A percentile compares a stretch with the other conserved stretches of the same genome.
Evolutionary conservation across 768 basidiomycete species (phyloP).

Genomic region (Boletus vermiculosoides): DNA sequence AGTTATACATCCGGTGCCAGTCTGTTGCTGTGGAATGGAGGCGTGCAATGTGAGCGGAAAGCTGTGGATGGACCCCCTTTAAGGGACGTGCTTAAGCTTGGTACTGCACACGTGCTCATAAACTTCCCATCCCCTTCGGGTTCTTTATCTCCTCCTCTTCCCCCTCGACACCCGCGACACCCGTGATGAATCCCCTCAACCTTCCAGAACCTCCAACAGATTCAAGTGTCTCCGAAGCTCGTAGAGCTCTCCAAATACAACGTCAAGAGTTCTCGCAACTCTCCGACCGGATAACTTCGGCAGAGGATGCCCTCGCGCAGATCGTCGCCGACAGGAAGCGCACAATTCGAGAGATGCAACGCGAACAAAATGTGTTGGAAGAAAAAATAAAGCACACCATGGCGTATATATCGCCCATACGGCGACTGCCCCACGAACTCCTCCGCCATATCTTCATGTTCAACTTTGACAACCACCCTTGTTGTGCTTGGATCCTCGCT

Average conservation of each 20-base stretch:
- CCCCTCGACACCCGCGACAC: slow-evolving; percentile 17
- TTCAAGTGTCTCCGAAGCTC: slow-evolving; percentile 51
- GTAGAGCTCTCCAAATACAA: slow-evolving; percentile 40
- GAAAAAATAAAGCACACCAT: slow-evolving; percentile 47
- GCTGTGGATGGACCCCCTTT: slow-evolving; percentile 4
- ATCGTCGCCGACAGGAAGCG: slow-evolving; percentile 54
- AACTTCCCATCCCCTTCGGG: slow-evolving; percentile 24
- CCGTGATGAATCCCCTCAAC: slow-evolving; percentile 27
- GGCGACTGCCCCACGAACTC: slow-evolving; percentile 70
- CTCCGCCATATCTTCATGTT: slow-evolving; percentile 69
- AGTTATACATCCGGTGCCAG: background rate
- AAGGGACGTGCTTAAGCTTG: background rate
- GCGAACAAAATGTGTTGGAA: slow-evolving; percentile 49
- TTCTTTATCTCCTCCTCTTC: slow-evolving; percentile 8
- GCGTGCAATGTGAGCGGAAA: too few species aligned
- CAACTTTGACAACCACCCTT: slow-evolving; percentile 68
- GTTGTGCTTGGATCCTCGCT: slow-evolving; percentile 72
- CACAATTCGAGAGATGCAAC: slow-evolving; percentile 53
- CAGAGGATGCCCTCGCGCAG: slow-evolving; percentile 56
- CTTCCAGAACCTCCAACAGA: slow-evolving; percentile 62
- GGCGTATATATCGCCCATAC: slow-evolving; percentile 72
- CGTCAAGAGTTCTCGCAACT: slow-evolving; percentile 33
- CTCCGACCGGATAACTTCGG: slow-evolving; percentile 46
- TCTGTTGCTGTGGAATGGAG: slow-evolving; percentile 12
- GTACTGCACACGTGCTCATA: slow-evolving; percentile 24